Percentiles rank a stretch among this genome's conserved stretches.
Conservation (phyloP, 116 monocot genomes). For the Cymodocea nodosa region DNA sequence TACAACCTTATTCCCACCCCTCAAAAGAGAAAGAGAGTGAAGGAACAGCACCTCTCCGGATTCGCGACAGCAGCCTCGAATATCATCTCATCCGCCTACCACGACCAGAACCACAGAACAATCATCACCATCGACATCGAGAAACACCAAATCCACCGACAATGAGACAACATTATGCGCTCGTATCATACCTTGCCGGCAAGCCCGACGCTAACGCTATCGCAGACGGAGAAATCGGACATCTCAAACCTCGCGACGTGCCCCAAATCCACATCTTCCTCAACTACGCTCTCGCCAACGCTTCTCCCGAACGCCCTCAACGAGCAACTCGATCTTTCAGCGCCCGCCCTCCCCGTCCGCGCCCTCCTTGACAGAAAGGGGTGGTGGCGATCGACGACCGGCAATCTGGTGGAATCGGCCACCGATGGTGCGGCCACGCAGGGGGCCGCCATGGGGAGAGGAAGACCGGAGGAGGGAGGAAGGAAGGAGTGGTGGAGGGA, state of each 20-base stretch:
- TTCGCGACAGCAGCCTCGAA: constrained; percentile 74
- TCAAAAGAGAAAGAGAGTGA: not conserved
- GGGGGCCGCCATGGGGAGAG: too few relatives aligned
- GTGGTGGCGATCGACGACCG: too few relatives aligned
- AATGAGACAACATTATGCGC: too few relatives aligned
- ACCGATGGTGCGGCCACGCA: too few relatives aligned
- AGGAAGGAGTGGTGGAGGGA: too few relatives aligned
- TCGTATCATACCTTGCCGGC: constrained; percentile 63
- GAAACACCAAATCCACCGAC: not conserved
- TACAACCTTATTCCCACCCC: not conserved
- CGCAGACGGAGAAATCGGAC: constrained; percentile 53
- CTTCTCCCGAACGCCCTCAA: not conserved
- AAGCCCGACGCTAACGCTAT: constrained; percentile 73
- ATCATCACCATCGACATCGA: not conserved
- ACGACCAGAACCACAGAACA: not conserved
- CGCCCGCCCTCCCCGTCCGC: too few relatives aligned
- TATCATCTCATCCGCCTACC: constrained; percentile 76
- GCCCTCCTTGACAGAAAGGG: too few relatives aligned
- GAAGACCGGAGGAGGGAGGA: too few relatives aligned
- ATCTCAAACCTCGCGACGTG: constrained; percentile 46
- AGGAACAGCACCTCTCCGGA: constrained; percentile 30
- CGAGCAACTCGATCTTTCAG: too few relatives aligned
- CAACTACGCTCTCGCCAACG: not conserved
- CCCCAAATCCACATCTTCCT: constrained; percentile 12
- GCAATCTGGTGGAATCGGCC: too few relatives aligned